These are phyloP conservation scores for Euryodendron excelsum DNA, from an alignment of 148 eudicot species.

Conservation along the genomic window DNA sequence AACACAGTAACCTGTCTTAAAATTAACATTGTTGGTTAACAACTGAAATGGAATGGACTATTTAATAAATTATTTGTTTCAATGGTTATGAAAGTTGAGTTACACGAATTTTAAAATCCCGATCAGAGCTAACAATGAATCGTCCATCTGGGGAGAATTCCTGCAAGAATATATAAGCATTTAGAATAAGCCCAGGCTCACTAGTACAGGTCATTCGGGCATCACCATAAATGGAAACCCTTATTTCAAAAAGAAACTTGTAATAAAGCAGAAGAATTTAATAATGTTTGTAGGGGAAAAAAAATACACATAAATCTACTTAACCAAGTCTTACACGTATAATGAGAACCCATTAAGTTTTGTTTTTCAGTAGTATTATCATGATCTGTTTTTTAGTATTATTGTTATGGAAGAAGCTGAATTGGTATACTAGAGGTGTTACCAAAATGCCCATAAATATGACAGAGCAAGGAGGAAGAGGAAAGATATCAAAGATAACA, in stretches of 20 bases:
- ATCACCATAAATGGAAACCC: neutral
- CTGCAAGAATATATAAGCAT: slow-evolving; percentile 37
- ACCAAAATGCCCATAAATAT: neutral
- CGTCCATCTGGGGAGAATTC: slow-evolving; percentile 83
- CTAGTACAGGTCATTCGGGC: slow-evolving; percentile 3
- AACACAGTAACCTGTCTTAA: slow-evolving; percentile 69
- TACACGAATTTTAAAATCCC: slow-evolving; percentile 97
- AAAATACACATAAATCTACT: neutral
- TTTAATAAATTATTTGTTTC: neutral
- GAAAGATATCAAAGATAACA: slow-evolving; percentile 6
- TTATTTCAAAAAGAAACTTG: neutral
- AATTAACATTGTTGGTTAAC: slow-evolving; percentile 11
- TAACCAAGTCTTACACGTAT: neutral
- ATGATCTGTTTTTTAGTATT: neutral
- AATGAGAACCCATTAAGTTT: neutral
- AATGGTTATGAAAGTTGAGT: slow-evolving; percentile 13
- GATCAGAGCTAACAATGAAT: slow-evolving; percentile 84
- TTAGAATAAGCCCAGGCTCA: slow-evolving; percentile 3
- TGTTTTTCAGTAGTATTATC: neutral
- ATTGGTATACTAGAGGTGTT: neutral
- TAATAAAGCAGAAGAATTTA: neutral
- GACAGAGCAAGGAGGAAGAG: neutral
- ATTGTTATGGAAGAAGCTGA: neutral
- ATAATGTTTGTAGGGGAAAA: neutral
- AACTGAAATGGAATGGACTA: neutral